Base-by-base conservation (phyloP, 768 basidiomycete genomes). In the Basidioascus undulatus region DNA sequence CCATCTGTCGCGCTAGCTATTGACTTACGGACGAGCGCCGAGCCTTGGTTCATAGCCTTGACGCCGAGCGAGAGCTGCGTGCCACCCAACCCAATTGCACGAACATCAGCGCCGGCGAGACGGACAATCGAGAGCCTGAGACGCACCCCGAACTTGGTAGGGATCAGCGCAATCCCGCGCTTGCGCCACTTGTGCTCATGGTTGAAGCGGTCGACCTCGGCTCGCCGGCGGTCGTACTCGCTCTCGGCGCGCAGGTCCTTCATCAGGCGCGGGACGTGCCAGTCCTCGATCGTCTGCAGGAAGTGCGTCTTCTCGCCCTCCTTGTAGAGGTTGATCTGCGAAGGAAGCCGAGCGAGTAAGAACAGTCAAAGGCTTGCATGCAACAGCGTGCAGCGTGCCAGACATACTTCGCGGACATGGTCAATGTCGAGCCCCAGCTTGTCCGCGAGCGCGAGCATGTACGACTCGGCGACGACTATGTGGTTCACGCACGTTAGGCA, bases 221-320 rank as follows among this genome's bases (percentile, higher is more conserved):
- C 20, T 24, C 43, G 41, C 1, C 53, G 40, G 7, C 9, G 12
- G 9, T 49, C 47, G 43, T 44, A 51, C 13, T 50, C 41, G 37
- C 37, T 38, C 18, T 43, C 38, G 16, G 37, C 16, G 23, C 28
- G 33, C 41, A 48, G 30, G 12, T 52, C 47, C 30, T 43, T 13
- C 18, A 48, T 36, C 18, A 53, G 35, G 0, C 47, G 41, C 1
- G 53, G 53, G 8, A 53, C 51, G 41, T 53, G 49, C 39, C 40
- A 52, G 27, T 53, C 50, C 27, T 47, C 34, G 3, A 53, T 37
- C 6, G 35, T 33, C 36, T 53, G 53, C 34, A 46, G 44, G 35
- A 48, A 53, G 37, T 45, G 53, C 32, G 49, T 50, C 32, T 39
- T 35, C 20, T 51, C 39, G 6, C 50, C 49, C 32, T 48, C 49